Evolutionary conservation across 345 rosid genomes (phyloP).

Genomic region (Theobroma cacao): DNA sequence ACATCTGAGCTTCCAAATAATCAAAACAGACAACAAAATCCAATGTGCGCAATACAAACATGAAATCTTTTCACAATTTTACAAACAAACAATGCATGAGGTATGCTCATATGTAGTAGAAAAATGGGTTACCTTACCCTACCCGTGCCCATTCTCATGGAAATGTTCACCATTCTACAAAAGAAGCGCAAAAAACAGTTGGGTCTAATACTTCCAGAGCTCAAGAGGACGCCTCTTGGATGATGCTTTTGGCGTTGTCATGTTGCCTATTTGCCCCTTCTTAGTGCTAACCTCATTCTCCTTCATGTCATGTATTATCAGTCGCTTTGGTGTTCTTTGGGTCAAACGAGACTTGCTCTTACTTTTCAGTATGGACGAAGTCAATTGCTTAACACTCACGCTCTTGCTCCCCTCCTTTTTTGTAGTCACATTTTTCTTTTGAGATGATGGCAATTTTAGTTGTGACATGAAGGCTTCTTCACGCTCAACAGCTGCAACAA

Average conservation of each 20-base stretch:
- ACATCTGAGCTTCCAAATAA: neutral
- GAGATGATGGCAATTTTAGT: slow-evolving; percentile 4
- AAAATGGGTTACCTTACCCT: neutral
- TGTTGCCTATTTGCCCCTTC: slow-evolving; percentile 11
- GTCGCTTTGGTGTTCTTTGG: slow-evolving; percentile 19
- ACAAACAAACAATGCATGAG: slow-evolving; percentile 8
- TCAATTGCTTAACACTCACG: slow-evolving; percentile 1
- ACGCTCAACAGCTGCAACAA: slow-evolving; percentile 16
- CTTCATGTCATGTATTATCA: slow-evolving; percentile 18
- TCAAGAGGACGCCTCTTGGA: slow-evolving; percentile 28
- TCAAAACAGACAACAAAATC: neutral
- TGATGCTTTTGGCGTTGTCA: slow-evolving; percentile 20
- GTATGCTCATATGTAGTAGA: neutral
- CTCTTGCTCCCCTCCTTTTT: slow-evolving; percentile 6
- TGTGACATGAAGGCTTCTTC: slow-evolving; percentile 9
- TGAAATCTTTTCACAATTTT: neutral
- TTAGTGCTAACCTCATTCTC: slow-evolving; percentile 25
- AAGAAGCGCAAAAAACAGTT: neutral
- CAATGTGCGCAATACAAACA: neutral
- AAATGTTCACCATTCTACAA: neutral
- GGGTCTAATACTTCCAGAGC: slow-evolving; percentile 21
- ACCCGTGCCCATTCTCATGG: neutral
- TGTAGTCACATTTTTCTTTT: slow-evolving; percentile 1
- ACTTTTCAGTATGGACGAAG: slow-evolving; percentile 12
- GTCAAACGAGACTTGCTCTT: slow-evolving; percentile 7